Evolutionary conservation across 495 filamentous ascomycete genomes (phyloP).

Genomic region (Penicillium soppii): DNA sequence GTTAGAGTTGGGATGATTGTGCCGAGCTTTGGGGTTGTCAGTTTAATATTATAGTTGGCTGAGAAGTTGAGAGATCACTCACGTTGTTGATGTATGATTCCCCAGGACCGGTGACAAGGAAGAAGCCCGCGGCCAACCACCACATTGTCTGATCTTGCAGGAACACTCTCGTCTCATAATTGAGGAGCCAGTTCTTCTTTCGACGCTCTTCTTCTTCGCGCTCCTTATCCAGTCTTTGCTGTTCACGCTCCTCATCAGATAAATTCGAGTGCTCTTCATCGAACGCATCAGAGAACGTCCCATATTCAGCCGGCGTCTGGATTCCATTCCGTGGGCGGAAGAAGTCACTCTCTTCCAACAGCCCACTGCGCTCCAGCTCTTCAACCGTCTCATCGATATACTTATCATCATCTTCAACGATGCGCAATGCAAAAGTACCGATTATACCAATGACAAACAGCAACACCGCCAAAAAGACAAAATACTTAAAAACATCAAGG

Average conservation of each 20-base stretch:
- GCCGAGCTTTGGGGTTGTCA: constrained; percentile 54
- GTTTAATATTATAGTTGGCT: background rate
- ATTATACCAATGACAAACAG: constrained; percentile 69
- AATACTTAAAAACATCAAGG: constrained; percentile 83
- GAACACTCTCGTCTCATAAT: constrained; percentile 81
- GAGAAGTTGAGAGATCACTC: constrained; percentile 1
- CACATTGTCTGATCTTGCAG: constrained; percentile 91
- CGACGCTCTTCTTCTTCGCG: constrained; percentile 63
- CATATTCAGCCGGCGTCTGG: constrained; percentile 45
- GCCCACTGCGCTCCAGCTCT: constrained; percentile 77
- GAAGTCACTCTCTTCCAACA: constrained; percentile 71
- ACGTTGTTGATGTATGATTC: constrained; percentile 97
- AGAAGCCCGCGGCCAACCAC: constrained; percentile 87
- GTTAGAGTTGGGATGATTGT: constrained; percentile 87
- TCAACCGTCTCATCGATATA: constrained; percentile 85
- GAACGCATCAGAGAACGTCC: constrained; percentile 44
- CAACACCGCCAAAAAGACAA: constrained; percentile 72
- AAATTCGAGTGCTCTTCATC: constrained; percentile 33
- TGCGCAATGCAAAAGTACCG: constrained; percentile 67
- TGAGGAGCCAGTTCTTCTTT: constrained; percentile 83
- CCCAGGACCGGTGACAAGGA: constrained; percentile 88
- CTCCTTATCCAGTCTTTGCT: constrained; percentile 45
- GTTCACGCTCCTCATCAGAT: constrained; percentile 47
- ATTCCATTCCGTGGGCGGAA: constrained; percentile 47
- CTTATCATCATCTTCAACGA: constrained; percentile 60